Evolutionary conservation across 2,329 filamentous ascomycete genomes (phyloP), one percentile per base, ranked within the genome.

Genomic region (Calycina herbarum): DNA sequence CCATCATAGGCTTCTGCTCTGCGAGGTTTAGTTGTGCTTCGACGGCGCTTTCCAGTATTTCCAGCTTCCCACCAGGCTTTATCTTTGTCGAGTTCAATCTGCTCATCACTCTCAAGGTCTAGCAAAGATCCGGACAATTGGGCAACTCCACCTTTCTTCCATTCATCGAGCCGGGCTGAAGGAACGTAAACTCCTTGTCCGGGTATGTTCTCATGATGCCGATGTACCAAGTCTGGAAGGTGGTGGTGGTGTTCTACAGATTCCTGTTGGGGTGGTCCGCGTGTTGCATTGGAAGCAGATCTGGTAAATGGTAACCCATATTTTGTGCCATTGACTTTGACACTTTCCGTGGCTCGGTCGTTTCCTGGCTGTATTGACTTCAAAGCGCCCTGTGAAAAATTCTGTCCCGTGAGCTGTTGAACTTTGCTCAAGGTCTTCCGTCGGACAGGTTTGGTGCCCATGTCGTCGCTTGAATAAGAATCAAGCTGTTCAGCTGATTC

Each of bases 51-150:
- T 1, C 77, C 76, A 24, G 78, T 82, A 65, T 79, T 80, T 35
- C 78, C 81, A 62, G 82, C 82, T 74, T 96, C 93, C 92, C 93
- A 95, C 92, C 92, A 96, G 1, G 91, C 81, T 70, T 84, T 84
- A 67, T 81, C 81, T 67, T 80, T 83, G 54, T 87, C 85, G 8
- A 68, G 62, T 62, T 76, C 74, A n/a, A 68, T 67, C 42, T 71
- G 65, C 8, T 70, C 72, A 6, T 79, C 76, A 8, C 80, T 77
- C 64, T 82, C 80, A 38, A 91, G 82, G 66, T 91, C 86, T 35
- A 92, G 82, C 61, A 91, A 78, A 0, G 80, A 75, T 1, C 85
- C 83, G 0, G 82, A 81, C 3, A 93, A 78, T 7, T 83, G 84
- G 40, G 88, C 89, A 40, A 89, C 82, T 0, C 85, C 86, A 7